These are phyloP conservation scores for Letharia columbiana DNA, from an alignment of 495 filamentous ascomycete genomes.

Conservation along the genomic window DNA sequence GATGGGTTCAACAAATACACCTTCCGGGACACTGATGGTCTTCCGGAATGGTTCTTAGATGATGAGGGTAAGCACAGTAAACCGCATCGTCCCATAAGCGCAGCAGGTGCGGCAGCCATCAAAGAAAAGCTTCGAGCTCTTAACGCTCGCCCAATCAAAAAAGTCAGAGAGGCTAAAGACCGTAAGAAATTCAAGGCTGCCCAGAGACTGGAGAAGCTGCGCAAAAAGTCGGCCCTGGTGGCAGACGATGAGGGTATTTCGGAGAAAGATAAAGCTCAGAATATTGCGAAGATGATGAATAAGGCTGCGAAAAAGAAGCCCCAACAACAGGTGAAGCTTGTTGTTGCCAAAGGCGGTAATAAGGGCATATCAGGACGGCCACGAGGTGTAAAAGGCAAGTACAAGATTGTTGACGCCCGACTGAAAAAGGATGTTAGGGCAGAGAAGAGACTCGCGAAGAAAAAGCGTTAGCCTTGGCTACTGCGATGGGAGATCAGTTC, in stretches of 20 bases:
- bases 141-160: slow-evolving; percentile 98
- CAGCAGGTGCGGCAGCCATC: slow-evolving; percentile 84
- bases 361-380: slow-evolving; percentile 72
- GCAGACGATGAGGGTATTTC: slow-evolving; percentile 82
- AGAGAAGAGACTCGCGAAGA: slow-evolving; percentile 72
- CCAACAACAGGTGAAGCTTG: slow-evolving; percentile 73
- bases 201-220: slow-evolving; percentile 80
- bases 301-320: slow-evolving; percentile 80
- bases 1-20: slow-evolving; percentile 88
- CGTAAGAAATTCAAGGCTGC: slow-evolving; percentile 95
- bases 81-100: slow-evolving; percentile 76
- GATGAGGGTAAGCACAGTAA: slow-evolving; percentile 80
- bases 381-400: slow-evolving; percentile 86
- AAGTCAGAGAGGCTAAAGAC: slow-evolving; percentile 91
- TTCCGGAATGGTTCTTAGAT: slow-evolving; percentile 97
- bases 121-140: slow-evolving; percentile 88
- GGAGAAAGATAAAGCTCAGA: slow-evolving; percentile 87
- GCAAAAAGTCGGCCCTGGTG: slow-evolving; percentile 86
- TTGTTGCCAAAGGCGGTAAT: slow-evolving; percentile 80
- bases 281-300: slow-evolving; percentile 72
- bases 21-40: slow-evolving; percentile 83
- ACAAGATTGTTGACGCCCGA: slow-evolving; percentile 96
- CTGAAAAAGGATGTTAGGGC: slow-evolving; percentile 98
- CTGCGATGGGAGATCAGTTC: background rate
- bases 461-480: slow-evolving; percentile 34